Base-by-base conservation (phyloP, 495 filamentous ascomycete species). In the Lindgomyces ingoldianus region DNA sequence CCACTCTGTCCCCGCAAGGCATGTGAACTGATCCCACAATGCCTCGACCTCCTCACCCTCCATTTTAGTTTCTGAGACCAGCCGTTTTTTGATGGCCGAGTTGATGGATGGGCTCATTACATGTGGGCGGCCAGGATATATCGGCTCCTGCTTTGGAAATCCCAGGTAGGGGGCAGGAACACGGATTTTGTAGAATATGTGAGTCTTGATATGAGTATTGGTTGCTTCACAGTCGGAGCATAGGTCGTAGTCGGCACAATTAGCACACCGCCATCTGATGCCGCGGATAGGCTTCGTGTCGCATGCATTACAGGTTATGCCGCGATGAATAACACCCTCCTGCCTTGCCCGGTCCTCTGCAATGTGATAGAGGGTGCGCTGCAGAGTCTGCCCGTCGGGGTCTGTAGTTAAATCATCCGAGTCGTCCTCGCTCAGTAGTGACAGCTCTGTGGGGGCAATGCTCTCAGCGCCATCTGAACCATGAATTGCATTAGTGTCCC, bases 21-120 rank as follows among this genome's bases (percentile, higher is more conserved):
- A 96, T 9, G 88, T 90, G 83, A 95, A 98, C 70, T 97, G 95
- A 69, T 97, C 93, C 88, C 91, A 98, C 26, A 94, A 84, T 27
- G 91, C 94, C 75, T 98, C 91, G 2, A 98, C 76, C 72, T 96
- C 90, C 1, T 89, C 85, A 30, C 84, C 82, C 72, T 96, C 91
- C 64, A 93, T 93, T 16, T 83, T 84, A 16, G 89, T 91, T 25
- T 90, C 86, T 39, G 83, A 80, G 24, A 84, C 84, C 52, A 96
- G 79, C 53, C 85, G 55, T 50, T 83, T 80, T 30, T 86, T 84
- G 3, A 91, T 71, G 19, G 81, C 72, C 24, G 84, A 81, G 4
- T 85, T 84, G 1, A 97, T 80, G 41, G 79, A 82, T n/a, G 81
- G 82, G 9, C 82, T 80, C 58, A 88, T 79, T 64, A 80, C 82